These are phyloP conservation scores for Tremella fuciformis DNA, from an alignment of 768 basidiomycete species.

Conservation along the genomic window DNA sequence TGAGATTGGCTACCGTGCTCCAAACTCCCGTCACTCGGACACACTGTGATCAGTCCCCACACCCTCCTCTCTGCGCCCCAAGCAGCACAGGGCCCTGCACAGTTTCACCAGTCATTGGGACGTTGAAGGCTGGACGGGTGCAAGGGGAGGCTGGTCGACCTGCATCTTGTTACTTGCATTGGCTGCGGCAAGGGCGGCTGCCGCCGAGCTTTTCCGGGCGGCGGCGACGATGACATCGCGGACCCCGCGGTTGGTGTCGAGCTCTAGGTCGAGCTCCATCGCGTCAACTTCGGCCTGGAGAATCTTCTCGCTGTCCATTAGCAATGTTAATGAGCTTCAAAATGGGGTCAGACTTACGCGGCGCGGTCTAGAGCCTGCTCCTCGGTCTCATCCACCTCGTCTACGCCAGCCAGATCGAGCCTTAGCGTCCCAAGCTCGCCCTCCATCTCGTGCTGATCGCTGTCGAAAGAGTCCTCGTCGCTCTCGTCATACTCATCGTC, in stretches of 20 bases:
- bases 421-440: background rate
- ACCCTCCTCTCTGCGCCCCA: too few species aligned
- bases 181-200: too few species aligned
- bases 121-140: too few species aligned
- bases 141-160: too few species aligned
- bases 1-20: too few species aligned
- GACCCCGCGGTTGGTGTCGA: background rate
- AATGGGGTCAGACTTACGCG: background rate
- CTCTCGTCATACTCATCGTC: conserved; percentile 7
- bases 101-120: too few species aligned
- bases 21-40: too few species aligned
- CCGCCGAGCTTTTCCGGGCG: background rate
- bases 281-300: background rate
- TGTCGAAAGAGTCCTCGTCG: background rate
- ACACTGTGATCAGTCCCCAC: too few species aligned
- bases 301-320: background rate
- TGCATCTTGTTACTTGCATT: too few species aligned
- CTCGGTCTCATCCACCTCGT: conserved; percentile 15
- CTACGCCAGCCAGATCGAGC: conserved; percentile 23
- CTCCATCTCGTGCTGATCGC: conserved; percentile 8
- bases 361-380: background rate
- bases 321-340: background rate
- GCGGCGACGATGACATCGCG: background rate
- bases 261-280: conserved; percentile 1
- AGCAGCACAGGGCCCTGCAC: too few species aligned